Percentiles rank a stretch among this genome's conserved stretches.
These are phyloP conservation scores for Crithidia mellificae DNA, from an alignment of 208 protist genomes.

Conservation along the genomic window DNA sequence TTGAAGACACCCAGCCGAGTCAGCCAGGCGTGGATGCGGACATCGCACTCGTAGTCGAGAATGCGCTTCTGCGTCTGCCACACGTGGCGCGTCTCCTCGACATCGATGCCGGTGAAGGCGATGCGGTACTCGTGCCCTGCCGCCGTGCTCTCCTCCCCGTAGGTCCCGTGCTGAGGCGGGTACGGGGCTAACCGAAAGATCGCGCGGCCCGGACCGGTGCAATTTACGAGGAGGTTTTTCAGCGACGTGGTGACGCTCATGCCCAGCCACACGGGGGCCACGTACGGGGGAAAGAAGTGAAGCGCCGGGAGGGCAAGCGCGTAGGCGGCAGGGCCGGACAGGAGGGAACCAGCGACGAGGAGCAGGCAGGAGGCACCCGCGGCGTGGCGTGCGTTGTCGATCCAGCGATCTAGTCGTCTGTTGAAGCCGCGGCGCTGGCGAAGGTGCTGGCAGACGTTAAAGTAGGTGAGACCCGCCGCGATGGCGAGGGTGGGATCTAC, in stretches of 20 bases:
- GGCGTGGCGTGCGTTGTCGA: constrained; percentile 28
- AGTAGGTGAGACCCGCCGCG: constrained; percentile 56
- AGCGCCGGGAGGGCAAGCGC: constrained; percentile 13
- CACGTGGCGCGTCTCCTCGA: constrained; percentile 64
- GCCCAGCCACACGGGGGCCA: constrained; percentile 82
- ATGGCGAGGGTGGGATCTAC: constrained; percentile 68
- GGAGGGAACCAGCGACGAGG: constrained; percentile 29
- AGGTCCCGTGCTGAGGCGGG: constrained; percentile 68
- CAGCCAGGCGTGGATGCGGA: constrained; percentile 71
- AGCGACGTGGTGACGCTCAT: constrained; percentile 44
- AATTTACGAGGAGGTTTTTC: constrained; percentile 62
- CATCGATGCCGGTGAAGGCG: constrained; percentile 68
- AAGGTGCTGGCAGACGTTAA: constrained; percentile 57
- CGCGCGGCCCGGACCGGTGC: constrained; percentile 56
- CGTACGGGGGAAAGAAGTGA: constrained; percentile 64
- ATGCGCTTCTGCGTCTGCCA: constrained; percentile 80
- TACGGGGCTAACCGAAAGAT: constrained; percentile 50
- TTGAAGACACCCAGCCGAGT: constrained; percentile 56
- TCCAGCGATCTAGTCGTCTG: constrained; percentile 57
- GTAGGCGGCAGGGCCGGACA: constrained; percentile 20
- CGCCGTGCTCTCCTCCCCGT: constrained; percentile 61
- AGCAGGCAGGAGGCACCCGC: constrained; percentile 24
- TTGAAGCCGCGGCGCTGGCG: constrained; percentile 70
- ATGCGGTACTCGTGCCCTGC: constrained; percentile 77
- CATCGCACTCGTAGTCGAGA: constrained; percentile 87